These are phyloP conservation scores for Colletotrichum horii DNA, from an alignment of 2,329 filamentous ascomycete genomes.

Conservation along the genomic window DNA sequence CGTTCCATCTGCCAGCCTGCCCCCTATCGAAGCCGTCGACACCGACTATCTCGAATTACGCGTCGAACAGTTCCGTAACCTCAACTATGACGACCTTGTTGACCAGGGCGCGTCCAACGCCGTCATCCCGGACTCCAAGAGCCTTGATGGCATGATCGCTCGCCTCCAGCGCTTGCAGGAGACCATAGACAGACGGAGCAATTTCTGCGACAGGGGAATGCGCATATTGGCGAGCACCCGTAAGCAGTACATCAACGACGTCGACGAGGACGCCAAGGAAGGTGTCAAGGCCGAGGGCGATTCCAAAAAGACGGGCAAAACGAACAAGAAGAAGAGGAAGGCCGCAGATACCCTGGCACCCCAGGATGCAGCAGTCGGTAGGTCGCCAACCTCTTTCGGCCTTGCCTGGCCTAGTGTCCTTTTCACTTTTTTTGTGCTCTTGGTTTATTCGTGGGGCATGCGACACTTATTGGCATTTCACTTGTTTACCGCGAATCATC, in stretches of 20 bases:
- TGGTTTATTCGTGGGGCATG: conserved; percentile 4
- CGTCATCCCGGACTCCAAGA: conserved; percentile 67
- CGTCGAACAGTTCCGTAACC: conserved; percentile 62
- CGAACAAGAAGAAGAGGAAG: conserved; percentile 78
- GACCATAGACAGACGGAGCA: conserved; percentile 70
- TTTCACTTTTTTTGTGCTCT: neutral
- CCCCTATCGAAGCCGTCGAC: conserved; percentile 59
- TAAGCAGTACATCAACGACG: conserved; percentile 65
- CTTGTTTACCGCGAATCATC: neutral
- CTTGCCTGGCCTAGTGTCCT: neutral
- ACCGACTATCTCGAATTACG: conserved; percentile 72
- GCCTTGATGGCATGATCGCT: conserved; percentile 67
- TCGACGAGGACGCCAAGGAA: conserved; percentile 49
- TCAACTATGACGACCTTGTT: conserved; percentile 73
- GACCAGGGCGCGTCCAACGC: conserved; percentile 64
- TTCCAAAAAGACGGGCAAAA: conserved; percentile 50
- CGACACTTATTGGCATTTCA: neutral
- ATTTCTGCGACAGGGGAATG: conserved; percentile 76
- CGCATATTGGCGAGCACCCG: conserved; percentile 69
- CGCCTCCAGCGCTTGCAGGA: conserved; percentile 69
- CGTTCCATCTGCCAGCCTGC: conserved; percentile 55
- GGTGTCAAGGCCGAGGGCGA: conserved; percentile 53
- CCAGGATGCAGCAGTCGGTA: conserved; percentile 51
- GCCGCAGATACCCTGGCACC: conserved; percentile 64
- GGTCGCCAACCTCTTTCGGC: conserved; percentile 5